These are phyloP conservation scores for Volvox reticuliferus DNA, from an alignment of 139 green algal species.

Conservation along the genomic window DNA sequence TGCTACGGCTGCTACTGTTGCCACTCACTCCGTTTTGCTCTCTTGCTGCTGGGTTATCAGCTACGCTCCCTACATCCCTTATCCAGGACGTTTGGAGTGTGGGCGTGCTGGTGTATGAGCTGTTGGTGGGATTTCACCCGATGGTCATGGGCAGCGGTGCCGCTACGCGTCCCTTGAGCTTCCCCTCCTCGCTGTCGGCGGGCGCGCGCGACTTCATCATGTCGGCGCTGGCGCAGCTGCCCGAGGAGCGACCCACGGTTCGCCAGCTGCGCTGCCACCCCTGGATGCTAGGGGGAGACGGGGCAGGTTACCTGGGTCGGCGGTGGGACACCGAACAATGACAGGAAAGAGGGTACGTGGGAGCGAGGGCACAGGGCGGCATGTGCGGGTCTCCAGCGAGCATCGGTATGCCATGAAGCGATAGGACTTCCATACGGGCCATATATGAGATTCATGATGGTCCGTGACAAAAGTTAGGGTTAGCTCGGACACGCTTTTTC, in stretches of 20 bases:
- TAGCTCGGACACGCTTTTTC: too few species aligned
- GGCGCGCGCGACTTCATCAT: conserved; percentile 46
- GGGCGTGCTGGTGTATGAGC: conserved; percentile 70
- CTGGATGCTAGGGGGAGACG: conserved; percentile 35
- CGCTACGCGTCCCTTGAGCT: not conserved
- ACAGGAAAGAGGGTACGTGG: not conserved
- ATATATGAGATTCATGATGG: too few species aligned
- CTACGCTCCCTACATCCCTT: not conserved
- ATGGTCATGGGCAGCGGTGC: not conserved
- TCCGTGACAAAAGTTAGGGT: too few species aligned
- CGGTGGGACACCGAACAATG: not conserved
- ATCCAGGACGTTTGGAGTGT: conserved; percentile 55
- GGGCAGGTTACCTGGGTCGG: not conserved
- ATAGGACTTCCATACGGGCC: too few species aligned
- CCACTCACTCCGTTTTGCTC: too few species aligned
- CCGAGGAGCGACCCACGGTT: conserved; percentile 47
- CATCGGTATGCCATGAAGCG: too few species aligned
- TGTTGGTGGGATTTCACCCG: conserved; percentile 54
- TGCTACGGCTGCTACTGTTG: too few species aligned
- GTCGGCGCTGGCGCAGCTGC: conserved; percentile 44
- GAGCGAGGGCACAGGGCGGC: too few species aligned
- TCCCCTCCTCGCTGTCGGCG: conserved; percentile 37
- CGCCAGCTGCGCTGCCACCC: conserved; percentile 54
- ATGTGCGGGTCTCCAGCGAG: too few species aligned
- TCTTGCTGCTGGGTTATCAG: too few species aligned